These are phyloP conservation scores for Daldinia sp. DNA, from an alignment of 2,329 filamentous ascomycete genomes.

Conservation along the genomic window DNA sequence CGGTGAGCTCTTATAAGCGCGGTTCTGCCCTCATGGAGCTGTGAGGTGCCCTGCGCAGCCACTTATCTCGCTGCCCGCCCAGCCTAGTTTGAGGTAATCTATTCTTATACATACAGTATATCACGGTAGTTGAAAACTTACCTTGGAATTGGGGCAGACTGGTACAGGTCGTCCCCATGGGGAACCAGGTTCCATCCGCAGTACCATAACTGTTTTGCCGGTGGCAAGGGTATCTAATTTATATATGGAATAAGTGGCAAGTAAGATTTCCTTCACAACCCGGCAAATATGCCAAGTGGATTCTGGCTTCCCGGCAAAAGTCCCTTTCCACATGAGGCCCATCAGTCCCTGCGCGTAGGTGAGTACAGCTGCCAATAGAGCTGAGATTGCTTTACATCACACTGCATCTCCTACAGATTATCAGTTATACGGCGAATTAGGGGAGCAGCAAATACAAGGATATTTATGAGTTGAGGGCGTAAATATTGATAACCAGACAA, in stretches of 20 bases:
- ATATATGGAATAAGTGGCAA: constrained; percentile 30
- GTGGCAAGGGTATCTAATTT: constrained; percentile 42
- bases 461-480: neutral
- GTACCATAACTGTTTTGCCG: constrained; percentile 46
- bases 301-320: constrained; percentile 42
- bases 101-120: constrained; percentile 19
- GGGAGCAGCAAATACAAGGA: neutral
- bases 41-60: constrained; percentile 16
- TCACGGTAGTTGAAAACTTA: constrained; percentile 23
- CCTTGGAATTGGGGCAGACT: constrained; percentile 17
- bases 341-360: constrained; percentile 15
- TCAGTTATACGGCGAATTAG: neutral
- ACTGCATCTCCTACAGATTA: neutral
- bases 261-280: constrained; percentile 15
- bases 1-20: constrained; percentile 32
- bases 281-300: constrained; percentile 40
- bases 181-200: constrained; percentile 36
- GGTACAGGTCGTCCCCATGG: constrained; percentile 22
- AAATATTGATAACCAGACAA: neutral
- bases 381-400: constrained; percentile 12
- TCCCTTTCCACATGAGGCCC: constrained; percentile 17
- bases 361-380: constrained; percentile 26
- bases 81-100: constrained; percentile 21
- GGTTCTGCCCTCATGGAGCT: constrained; percentile 2
- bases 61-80: constrained; percentile 18